Evolutionary conservation across 148 eudicot species (phyloP), one percentile per base, ranked within the genome.

Genomic region (Rhododendron mucronatum): DNA sequence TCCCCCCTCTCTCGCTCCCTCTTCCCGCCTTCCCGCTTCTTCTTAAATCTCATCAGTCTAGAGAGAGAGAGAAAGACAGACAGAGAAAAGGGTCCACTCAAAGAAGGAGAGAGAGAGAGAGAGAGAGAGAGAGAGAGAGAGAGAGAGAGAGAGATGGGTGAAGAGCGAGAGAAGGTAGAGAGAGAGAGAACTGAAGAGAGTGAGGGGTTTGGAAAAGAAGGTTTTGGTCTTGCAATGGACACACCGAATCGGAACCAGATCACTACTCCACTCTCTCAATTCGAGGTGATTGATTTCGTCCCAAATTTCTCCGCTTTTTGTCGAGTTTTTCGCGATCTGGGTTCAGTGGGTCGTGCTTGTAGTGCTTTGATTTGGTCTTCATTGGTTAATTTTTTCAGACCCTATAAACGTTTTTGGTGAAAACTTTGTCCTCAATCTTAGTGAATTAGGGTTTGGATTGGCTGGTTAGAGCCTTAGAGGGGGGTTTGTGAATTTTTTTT

Each of bases 251-350:
- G 86, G 71, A 75, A 75, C 35, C 67, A 55, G 80, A 84, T 84
- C 81, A 37, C 86, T 23, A 51, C 86, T 6, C 81, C 86, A 1
- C 2, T 53, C 50, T 53, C 86, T 3, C 26, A 84, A 84, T 75
- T 84, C 71, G 86, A 84, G 86, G 86, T 84, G 51, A 75, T 84
- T 75, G n/a, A 37, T 75, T 84, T 84, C 71, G n/a, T 74, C 71
- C 81, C 69, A 75, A 57, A 9, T 12, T 18, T 12, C 14, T 3
- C 6, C 1, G 51, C 53, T 48, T 71, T 45, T 16, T 48, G 74
- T 65, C 1, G 71, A 26, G 71, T 69, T 61, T 59, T 83, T 65
- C 16, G n/a, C 6, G 20, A 48, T 50, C 44, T 74, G 26, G 26
- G 86, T 75, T 6, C 12, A 75, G 20, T 35, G 69, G 39, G 86